A percentile compares a stretch with the other conserved stretches of the same genome.
Evolutionary conservation across 225 moss, liverwort and hornwort genomes (phyloP).

Genomic region (Climacium dendroides): DNA sequence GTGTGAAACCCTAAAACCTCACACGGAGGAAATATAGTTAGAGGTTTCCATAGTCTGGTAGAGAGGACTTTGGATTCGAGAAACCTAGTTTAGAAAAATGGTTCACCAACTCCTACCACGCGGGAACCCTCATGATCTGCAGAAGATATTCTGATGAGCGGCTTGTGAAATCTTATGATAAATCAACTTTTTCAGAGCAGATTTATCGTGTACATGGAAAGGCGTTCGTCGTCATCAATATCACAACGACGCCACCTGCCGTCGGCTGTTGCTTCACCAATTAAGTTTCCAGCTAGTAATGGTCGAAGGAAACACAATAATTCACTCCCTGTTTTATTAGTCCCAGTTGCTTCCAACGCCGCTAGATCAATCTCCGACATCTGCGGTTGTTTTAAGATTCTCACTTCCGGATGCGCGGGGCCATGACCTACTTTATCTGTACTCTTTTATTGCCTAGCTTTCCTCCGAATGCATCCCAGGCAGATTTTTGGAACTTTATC

Average conservation of each 20-base stretch:
- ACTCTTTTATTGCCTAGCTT: neutral
- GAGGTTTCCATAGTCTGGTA: too few relatives aligned
- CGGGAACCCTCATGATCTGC: neutral
- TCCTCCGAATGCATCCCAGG: neutral
- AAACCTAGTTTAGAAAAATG: neutral
- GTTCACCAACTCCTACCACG: neutral
- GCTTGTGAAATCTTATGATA: neutral
- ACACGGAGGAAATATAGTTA: neutral
- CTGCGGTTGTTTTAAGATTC: neutral
- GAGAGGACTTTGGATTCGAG: neutral
- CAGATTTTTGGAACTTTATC: neutral
- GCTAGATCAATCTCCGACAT: neutral
- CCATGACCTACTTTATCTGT: neutral
- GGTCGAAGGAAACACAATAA: neutral
- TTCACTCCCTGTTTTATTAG: neutral
- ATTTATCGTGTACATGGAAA: too few relatives aligned
- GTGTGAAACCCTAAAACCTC: too few relatives aligned
- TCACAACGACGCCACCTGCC: neutral
- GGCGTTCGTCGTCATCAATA: neutral
- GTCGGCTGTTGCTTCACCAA: neutral
- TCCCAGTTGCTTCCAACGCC: neutral
- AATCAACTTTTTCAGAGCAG: neutral
- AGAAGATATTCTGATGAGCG: neutral
- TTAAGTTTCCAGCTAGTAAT: neutral
- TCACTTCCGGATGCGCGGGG: neutral